Evolutionary conservation across 2,329 filamentous ascomycete genomes (phyloP), one percentile per base, ranked within the genome.

Genomic region (Penicillium sp.): DNA sequence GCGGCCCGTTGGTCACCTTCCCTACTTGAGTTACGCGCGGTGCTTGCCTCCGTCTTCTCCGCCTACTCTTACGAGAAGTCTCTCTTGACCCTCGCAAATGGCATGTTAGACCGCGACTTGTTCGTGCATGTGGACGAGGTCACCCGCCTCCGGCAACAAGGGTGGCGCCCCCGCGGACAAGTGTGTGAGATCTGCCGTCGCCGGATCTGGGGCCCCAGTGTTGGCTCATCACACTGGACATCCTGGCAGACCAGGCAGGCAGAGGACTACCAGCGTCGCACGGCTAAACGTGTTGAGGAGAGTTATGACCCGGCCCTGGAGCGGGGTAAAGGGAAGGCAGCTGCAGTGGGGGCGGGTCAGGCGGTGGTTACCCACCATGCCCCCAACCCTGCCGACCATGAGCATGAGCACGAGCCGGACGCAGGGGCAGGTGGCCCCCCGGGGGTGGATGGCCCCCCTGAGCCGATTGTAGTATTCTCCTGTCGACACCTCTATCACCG

Each of bases 31-130:
- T 82, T 99, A 3, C 89, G 95, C 45, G 85, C 85, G 7, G 93
- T 98, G 0, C 83, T 99, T 2, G 81, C 86, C 1, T 95, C 93
- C 13, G 93, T 99, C 54, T 98, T 99, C 76, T 87, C 93, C 0
- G 93, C 95, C 0, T 99, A 99, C 71, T 89, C 92, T 0, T 97
- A 98, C 71, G 95, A 99, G 73, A 90, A 93, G 72, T 93, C 90
- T 0, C 90, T 99, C 16, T 82, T 99, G 21, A 82, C 84, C 1
- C 84, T 99, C 3, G 91, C 95, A 0, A 96, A 93, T 71, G 84
- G 89, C 4, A 86, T 99, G 55, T 81, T 99, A 0, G 93, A 96
- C 61, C 88, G 91, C 64, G 95, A 95, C 67, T 82, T 96, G 6
- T 99, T 98, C 68, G 84, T 89, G 41, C 89, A 90, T 62, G 91